Evolutionary conservation across 495 filamentous ascomycete genomes (phyloP), one percentile per base, ranked within the genome.

Genomic region (Lasiosphaeria hispida): DNA sequence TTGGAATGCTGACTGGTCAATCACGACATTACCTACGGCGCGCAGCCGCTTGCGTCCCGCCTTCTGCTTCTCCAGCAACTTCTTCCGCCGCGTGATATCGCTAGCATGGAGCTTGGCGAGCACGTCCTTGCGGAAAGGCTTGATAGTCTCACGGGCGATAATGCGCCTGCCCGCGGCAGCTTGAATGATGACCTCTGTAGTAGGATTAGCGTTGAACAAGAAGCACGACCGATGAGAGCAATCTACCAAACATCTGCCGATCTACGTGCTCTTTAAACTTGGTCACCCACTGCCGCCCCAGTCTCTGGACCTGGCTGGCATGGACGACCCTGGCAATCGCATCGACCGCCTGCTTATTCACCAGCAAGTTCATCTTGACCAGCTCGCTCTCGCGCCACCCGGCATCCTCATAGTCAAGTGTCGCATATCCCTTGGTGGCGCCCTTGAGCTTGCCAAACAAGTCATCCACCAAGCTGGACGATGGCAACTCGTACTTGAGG

Each of bases 251-350:
- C 78, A 96, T 88, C 75, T 98, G 95, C 34, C 94, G 78, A 57
- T 96, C 88, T 3, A 98, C 94, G 67, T 96, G 92, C 73, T 96
- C 85, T 69, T 96, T 97, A 78, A 98, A 97, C 73, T 96, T 97
- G 15, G 81, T 85, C 10, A 97, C 94, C 94, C 94, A 98, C 59
- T 84, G 76, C 56, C 87, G 79, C 17, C 91, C 94, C 10, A 94
- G 74, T 19, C 88, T 78, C 9, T 88, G 83, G 0, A 84, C 85
- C 74, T 96, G 91, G 39, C 85, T 89, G 51, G 74, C 67, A 63
- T 98, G 94, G 39, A 98, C 84, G 4, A 98, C 84, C 44, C 92
- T 84, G 14, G 92, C 83, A n/a, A 98, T 89, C 7, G 94, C 94
- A 72, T 98, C 95, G 7, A 98, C 94, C 1, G 95, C 87, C 40